These are phyloP conservation scores for Cucumis cinereus DNA, from an alignment of 306 rosid genomes.

Conservation along the genomic window DNA sequence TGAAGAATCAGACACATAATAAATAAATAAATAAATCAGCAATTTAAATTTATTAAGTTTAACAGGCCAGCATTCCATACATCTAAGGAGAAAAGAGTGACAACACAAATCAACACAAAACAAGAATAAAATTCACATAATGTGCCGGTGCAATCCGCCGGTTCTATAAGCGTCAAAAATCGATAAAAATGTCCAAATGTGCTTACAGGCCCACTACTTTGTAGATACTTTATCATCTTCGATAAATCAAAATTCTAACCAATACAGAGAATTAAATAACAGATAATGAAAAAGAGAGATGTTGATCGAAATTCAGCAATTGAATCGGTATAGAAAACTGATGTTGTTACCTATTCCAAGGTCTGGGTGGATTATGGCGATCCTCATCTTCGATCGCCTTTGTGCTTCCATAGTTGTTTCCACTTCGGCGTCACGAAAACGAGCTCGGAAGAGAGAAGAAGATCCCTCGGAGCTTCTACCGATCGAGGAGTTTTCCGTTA, in stretches of 20 bases:
- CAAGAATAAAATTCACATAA: neutral
- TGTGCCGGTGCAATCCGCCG: neutral
- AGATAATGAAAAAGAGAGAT: neutral
- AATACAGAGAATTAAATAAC: neutral
- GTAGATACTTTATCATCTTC: neutral
- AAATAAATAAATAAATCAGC: neutral
- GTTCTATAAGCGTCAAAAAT: neutral
- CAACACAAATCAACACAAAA: neutral
- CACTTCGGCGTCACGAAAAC: neutral
- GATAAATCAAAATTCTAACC: neutral
- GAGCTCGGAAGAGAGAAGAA: neutral
- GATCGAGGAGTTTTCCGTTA: neutral
- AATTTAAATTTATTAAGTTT: neutral
- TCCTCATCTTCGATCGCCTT: constrained; percentile 35
- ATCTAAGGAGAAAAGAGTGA: neutral
- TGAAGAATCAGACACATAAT: neutral
- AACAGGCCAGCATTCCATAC: neutral
- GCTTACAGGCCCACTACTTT: neutral
- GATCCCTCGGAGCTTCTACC: neutral
- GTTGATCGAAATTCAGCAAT: neutral
- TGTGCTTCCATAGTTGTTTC: constrained; percentile 22
- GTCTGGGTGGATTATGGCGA: constrained; percentile 80
- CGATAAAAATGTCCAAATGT: neutral
- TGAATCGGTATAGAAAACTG: neutral
- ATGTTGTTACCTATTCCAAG: constrained; percentile 62